Evolutionary conservation across 805 yeast species (phyloP), one percentile per base, ranked within the genome.

Genomic region (Tetrapisispora taiwanensis): DNA sequence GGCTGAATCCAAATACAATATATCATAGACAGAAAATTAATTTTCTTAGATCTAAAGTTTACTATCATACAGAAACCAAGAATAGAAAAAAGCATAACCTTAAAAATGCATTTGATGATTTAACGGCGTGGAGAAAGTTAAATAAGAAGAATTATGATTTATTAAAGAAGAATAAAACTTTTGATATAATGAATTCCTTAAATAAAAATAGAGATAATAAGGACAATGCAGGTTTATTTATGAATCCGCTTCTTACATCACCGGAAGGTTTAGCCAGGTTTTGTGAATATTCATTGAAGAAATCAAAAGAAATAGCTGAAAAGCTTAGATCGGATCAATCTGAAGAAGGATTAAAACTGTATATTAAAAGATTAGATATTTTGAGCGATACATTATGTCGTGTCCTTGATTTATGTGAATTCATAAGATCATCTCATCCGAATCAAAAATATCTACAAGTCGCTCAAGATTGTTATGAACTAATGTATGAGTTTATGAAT

Each of bases 401-500:
- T 45, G 97, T 87, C 6, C 89, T 92, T 34, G 98, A 92, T 63
- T 73, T 90, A 41, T 90, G 95, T 31, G 97, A 89, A 54, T 90
- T 90, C 65, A 78, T 92, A 26, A 69, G 97, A 39, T 88, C 87
- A 20, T 79, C 82, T 1, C 97, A 90, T 59, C 97, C 97, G 1
- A 75, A 80, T 50, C 68, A 68, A 41, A 63, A 68, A 15, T 87
- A 85, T 72, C 72, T 83, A 10, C 71, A 71, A 33, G 89, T 88
- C 1, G 95, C 98, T 1, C 95, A 90, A 56, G 72, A 75, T 36
- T 83, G 92, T 31, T 96, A 90, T 58, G 94, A 86, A 53, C 70
- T 78, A 50, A 77, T 90, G 84, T 90, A 82, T 62, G 95, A 88
- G 56, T 89, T 81, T 62, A 92, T 92, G 98, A 92, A 88, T 62